phyloP scores from a whole-genome alignment of 306 rosid genomes.

The Herpetospermum pedunculosum region DNA sequence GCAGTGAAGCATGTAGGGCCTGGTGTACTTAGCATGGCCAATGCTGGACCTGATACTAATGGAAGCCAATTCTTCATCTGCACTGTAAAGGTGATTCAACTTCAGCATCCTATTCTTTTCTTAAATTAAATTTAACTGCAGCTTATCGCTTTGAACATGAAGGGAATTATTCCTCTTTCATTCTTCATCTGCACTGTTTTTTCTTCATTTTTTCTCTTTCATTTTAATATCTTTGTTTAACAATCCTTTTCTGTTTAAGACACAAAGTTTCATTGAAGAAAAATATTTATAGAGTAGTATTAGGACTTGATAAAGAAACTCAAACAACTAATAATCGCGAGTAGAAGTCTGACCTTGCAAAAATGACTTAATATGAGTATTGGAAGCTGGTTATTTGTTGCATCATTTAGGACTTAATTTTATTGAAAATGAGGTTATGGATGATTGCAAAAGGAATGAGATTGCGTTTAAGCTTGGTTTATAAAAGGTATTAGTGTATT shows the following conservation, averaged over 20 bases:
- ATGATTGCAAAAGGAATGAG: neutral
- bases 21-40: slow-evolving; percentile 97
- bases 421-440: neutral
- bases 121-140: neutral
- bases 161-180: neutral
- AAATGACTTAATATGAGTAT: neutral
- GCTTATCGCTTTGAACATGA: neutral
- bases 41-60: slow-evolving; percentile 82
- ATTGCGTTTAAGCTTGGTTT: neutral
- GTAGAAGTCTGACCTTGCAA: neutral
- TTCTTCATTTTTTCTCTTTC: neutral
- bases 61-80: slow-evolving; percentile 91
- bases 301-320: neutral
- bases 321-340: neutral
- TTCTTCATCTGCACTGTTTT: too few species aligned
- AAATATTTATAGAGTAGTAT: neutral
- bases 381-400: neutral
- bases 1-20: slow-evolving; percentile 92
- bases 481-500: neutral
- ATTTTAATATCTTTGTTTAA: neutral
- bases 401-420: neutral
- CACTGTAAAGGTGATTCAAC: slow-evolving; percentile 60
- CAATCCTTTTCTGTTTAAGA: neutral
- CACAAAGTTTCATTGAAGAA: neutral
- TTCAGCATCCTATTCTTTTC: neutral